Conservation (phyloP, 352 stramenopile genomes). For the Phytophthora cryptogea region DNA sequence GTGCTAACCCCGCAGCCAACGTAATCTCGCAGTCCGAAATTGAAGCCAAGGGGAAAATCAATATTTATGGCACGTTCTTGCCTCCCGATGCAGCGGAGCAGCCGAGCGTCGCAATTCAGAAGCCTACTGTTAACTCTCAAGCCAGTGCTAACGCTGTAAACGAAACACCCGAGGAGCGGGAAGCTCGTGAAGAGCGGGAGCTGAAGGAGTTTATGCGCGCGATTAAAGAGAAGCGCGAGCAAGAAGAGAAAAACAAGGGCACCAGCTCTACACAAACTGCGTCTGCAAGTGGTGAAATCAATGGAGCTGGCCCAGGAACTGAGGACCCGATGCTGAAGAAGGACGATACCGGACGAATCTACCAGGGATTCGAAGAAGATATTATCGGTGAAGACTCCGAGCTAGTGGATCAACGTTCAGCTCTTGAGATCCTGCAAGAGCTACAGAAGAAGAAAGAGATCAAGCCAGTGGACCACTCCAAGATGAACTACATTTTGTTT, state of each 20-base stretch:
- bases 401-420: constrained; percentile 78
- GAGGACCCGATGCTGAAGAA: constrained; percentile 47
- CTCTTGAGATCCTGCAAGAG: constrained; percentile 91
- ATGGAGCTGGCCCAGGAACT: constrained; percentile 5
- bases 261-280: constrained; percentile 1
- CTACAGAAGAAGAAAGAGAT: constrained; percentile 94
- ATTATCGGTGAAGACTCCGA: constrained; percentile 79
- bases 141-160: constrained; percentile 2
- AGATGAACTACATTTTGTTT: constrained; percentile 96
- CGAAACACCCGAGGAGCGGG: constrained; percentile 68
- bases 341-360: constrained; percentile 75
- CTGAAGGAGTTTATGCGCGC: constrained; percentile 87
- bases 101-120: constrained; percentile 1
- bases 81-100: constrained; percentile 41
- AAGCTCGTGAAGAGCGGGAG: constrained; percentile 81
- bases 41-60: constrained; percentile 71
- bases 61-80: constrained; percentile 89
- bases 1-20: constrained; percentile 69
- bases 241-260: constrained; percentile 45
- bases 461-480: constrained; percentile 96
- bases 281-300: neutral
- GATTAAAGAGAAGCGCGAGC: constrained; percentile 73
- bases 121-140: constrained; percentile 4
- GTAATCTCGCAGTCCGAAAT: constrained; percentile 89
- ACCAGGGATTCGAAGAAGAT: constrained; percentile 87